Base-by-base conservation (phyloP, 2,329 filamentous ascomycete species). In the Seiridium unicorne region DNA sequence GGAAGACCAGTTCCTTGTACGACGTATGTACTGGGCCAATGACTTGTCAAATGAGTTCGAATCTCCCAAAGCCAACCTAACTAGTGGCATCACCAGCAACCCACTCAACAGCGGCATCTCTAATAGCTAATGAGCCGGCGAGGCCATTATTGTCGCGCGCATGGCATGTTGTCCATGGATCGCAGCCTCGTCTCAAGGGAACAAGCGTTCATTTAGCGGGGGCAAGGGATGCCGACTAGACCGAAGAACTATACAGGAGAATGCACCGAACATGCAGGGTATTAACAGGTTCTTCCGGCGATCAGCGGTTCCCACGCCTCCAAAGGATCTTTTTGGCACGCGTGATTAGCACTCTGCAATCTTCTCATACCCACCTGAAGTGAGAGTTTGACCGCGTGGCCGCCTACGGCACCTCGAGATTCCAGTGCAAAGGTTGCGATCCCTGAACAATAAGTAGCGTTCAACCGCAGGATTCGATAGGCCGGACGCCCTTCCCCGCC, bases 321-420 rank as follows among this genome's bases (percentile, higher is more conserved):
- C 32, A 51, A 51, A 51, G 49, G 49, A 51, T 51, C 34, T 35
- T 51, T 26, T 26, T 26, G 18, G 18, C 31, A 51, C 34, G 49
- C 49, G 49, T 35, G 49, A 51, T 51, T 51, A 36, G 31, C 49
- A 51, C 31, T 51, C 34, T 38, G 49, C 49, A 51, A 49, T 49
- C 34, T 38, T 51, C 49, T 51, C 49, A 35, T 51, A 51, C 34
- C 49, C 49, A 51, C 49, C 49, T 34, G 32, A 34, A 51, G 32
- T n/a, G 35, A 51, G 36, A 35, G 35, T 51, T 18, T 9, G 34
- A 51, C 34, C n/a, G 49, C 49, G 11, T 35, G 31, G 49, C 49
- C 49, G 34, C 47, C 47, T 49, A 34, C 47, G 26, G 49, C 6
- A 31, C 46, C 26, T n/a, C 46, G 26, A 51, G 32, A 51, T 35